Percentiles rank a stretch among this genome's conserved stretches.
These are phyloP conservation scores for Sarocladiaceae sp. DNA, from an alignment of 2,329 filamentous ascomycete genomes.

Conservation along the genomic window DNA sequence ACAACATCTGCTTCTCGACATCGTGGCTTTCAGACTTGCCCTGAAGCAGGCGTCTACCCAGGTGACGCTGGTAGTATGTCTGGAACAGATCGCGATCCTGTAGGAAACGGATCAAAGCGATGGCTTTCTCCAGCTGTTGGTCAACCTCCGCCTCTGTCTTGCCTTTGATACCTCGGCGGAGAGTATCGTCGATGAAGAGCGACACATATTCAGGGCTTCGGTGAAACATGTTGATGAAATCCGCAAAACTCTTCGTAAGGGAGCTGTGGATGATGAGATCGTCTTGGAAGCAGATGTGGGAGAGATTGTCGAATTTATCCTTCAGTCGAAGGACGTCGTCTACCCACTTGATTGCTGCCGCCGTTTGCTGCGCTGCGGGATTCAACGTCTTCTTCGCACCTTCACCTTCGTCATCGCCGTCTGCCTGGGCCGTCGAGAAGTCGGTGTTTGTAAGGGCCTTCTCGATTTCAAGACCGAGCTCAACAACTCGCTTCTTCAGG, in stretches of 20 bases:
- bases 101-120: constrained; percentile 81
- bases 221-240: constrained; percentile 89
- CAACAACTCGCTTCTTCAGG: constrained; percentile 70
- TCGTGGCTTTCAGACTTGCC: constrained; percentile 88
- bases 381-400: constrained; percentile 33
- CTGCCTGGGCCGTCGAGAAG: constrained; percentile 38
- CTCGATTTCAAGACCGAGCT: constrained; percentile 81
- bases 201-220: constrained; percentile 91
- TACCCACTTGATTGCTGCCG: constrained; percentile 90
- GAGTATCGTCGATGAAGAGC: constrained; percentile 92
- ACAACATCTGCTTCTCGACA: constrained; percentile 92
- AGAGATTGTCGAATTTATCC: constrained; percentile 82
- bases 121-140: constrained; percentile 79
- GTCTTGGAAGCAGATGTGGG: constrained; percentile 65
- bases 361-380: constrained; percentile 71
- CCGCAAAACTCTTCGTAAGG: constrained; percentile 80
- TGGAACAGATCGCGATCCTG: constrained; percentile 94
- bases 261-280: constrained; percentile 78
- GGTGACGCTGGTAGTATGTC: constrained; percentile 95
- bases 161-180: constrained; percentile 89
- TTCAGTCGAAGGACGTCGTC: constrained; percentile 84
- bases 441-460: constrained; percentile 54
- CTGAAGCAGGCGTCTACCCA: constrained; percentile 81
- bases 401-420: constrained; percentile 44
- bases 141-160: constrained; percentile 90